phyloP scores from a whole-genome alignment of 345 rosid species.

The Hibiscus syriacus region DNA sequence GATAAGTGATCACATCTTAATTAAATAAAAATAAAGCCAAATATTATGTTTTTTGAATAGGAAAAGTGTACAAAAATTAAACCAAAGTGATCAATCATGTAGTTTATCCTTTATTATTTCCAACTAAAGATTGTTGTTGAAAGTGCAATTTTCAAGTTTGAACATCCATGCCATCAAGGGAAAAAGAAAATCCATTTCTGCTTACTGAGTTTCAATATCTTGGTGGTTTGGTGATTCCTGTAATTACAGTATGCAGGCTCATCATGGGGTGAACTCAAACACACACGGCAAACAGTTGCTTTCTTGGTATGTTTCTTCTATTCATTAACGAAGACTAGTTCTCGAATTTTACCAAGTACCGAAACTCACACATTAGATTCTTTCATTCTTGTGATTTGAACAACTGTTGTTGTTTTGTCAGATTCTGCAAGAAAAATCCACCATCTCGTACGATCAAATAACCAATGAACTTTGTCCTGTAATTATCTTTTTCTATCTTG shows the following conservation, averaged over 20 bases:
- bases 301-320: conserved; percentile 54
- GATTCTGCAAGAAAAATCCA: conserved; percentile 66
- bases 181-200: not conserved
- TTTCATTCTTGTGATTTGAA: conserved; percentile 1
- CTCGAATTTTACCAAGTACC: not conserved
- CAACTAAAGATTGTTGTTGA: not conserved
- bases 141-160: not conserved
- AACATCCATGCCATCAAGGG: not conserved
- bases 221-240: conserved; percentile 6
- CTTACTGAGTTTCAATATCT: not conserved
- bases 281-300: conserved; percentile 69
- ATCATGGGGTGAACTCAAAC: conserved; percentile 85
- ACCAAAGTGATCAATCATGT: too few species aligned
- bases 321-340: not conserved
- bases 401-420: conserved; percentile 21
- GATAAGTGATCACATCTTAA: too few species aligned
- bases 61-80: too few species aligned
- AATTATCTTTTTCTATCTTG: conserved; percentile 32
- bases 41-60: too few species aligned
- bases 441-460: conserved; percentile 70
- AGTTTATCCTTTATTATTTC: too few species aligned
- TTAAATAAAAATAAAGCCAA: too few species aligned
- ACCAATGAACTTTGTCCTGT: conserved; percentile 84
- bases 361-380: too few species aligned
- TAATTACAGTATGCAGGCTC: conserved; percentile 62